Evolutionary conservation across 1,284 basidiomycete species (phyloP), one percentile per base, ranked within the genome.

Genomic region (Phellinidium pouzarii): DNA sequence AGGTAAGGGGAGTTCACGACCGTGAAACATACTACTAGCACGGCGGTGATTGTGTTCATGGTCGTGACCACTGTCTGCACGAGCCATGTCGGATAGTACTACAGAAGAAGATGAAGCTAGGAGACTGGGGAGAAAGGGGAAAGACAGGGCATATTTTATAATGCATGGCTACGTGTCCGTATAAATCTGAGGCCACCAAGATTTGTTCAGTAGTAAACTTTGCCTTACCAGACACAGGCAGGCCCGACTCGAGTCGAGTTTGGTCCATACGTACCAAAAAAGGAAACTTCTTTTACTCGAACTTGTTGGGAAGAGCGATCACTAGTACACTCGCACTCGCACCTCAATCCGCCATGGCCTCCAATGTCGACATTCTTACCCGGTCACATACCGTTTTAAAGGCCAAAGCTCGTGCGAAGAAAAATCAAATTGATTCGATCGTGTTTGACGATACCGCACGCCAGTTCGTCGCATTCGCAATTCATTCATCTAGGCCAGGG

Each of bases 391-490:
- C 65, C 20, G 76, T 73, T 48, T 68, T 83, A 57, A 79, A 80
- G 0, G 75, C 80, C 19, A 88, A 88, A 65, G 80, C 74, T 59
- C 72, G 70, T 14, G 73, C 74, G 44, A 80, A 72, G 58, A 69
- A 71, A 48, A 71, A 73, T 6, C 82, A 87, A 65, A 68, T 89
- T 58, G 80, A 80, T 58, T 78, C 87, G 60, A 65, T 92, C 50
- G 61, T 88, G 3, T 92, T 91, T 60, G 87, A 92, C 63, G 87
- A 91, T 31, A 74, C 78, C 47, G 84, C 84, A 0, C 73, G 89
- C 56, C 79, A 78, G 89, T 88, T 41, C 31, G 71, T 63, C 8
- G 17, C 49, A 50, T 52, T 50, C 38, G 22, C 40, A 47, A 50
- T 53, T 50, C 38, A 57, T 54, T 52, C 48, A 20, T 50, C n/a